Evolutionary conservation across 768 basidiomycete genomes (phyloP).

Genomic region (Psilocybe cyanescens): DNA sequence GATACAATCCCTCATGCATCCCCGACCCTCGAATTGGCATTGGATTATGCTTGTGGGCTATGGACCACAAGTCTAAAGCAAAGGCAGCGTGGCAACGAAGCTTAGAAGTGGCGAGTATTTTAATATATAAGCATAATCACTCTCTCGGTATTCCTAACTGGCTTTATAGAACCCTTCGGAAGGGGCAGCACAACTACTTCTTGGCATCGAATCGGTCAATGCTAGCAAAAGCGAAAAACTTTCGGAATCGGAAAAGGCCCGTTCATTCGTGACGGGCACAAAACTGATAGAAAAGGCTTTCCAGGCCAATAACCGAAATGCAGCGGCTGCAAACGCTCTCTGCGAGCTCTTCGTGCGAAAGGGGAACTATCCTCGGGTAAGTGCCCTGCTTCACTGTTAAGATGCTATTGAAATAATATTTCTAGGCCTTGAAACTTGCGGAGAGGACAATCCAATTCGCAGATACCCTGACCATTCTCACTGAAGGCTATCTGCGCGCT

Average conservation of each 20-base stretch:
- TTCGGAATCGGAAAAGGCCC: slow-evolving; percentile 63
- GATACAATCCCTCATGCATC: slow-evolving; percentile 73
- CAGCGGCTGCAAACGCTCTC: slow-evolving; percentile 82
- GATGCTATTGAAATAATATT: slow-evolving; percentile 3
- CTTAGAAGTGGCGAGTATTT: slow-evolving; percentile 71
- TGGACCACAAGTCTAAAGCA: slow-evolving; percentile 83
- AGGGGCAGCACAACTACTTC: slow-evolving; percentile 79
- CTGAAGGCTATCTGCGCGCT: slow-evolving; percentile 82
- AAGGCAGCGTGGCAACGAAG: slow-evolving; percentile 91
- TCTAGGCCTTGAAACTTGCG: slow-evolving; percentile 86
- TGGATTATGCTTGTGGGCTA: slow-evolving; percentile 90
- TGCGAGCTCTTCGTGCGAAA: slow-evolving; percentile 81
- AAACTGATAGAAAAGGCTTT: slow-evolving; percentile 79
- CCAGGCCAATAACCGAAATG: slow-evolving; percentile 76
- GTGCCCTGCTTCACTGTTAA: slow-evolving; percentile 15
- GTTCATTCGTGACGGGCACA: slow-evolving; percentile 66
- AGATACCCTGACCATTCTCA: slow-evolving; percentile 82
- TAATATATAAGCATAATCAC: not conserved
- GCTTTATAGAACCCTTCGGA: slow-evolving; percentile 70
- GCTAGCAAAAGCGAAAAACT: slow-evolving; percentile 74
- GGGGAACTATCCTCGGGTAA: slow-evolving; percentile 62
- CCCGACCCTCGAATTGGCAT: slow-evolving; percentile 97
- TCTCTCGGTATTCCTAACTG: not conserved
- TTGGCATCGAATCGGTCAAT: slow-evolving; percentile 89
- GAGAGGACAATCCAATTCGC: slow-evolving; percentile 95